Percentiles rank a stretch among this genome's conserved stretches.
Conservation (phyloP, 2,329 filamentous ascomycete genomes). For the Boeremia lycopersici region DNA sequence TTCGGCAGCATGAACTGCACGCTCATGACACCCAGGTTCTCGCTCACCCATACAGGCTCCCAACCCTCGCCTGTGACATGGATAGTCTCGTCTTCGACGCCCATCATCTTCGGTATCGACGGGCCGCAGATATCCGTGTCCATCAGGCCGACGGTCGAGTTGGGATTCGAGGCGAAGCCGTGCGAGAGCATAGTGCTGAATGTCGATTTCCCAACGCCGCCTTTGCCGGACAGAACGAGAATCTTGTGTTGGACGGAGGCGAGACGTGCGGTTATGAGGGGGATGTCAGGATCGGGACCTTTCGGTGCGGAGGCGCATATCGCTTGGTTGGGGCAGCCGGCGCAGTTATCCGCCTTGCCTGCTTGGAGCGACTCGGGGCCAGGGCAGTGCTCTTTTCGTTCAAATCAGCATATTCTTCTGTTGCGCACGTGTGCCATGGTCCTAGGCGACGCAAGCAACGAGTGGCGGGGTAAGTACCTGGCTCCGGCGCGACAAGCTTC, state of each 20-base stretch:
- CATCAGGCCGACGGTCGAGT: constrained; percentile 88
- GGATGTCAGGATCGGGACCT: constrained; percentile 92
- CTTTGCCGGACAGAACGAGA: constrained; percentile 90
- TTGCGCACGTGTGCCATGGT: not conserved
- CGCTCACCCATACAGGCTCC: constrained; percentile 94
- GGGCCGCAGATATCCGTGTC: constrained; percentile 98
- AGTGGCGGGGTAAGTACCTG: constrained; percentile 56
- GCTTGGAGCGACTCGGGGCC: constrained; percentile 79
- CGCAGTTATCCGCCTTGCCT: constrained; percentile 78
- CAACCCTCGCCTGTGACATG: constrained; percentile 88
- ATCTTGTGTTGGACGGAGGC: constrained; percentile 87
- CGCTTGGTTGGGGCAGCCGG: constrained; percentile 91
- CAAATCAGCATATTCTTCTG: constrained; percentile 43
- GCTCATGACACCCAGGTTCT: constrained; percentile 95
- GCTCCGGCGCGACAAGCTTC: constrained; percentile 89
- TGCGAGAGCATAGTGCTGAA: constrained; percentile 88
- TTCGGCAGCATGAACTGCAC: constrained; percentile 98
- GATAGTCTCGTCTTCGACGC: constrained; percentile 90
- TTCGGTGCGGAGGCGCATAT: constrained; percentile 96
- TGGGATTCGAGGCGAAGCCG: constrained; percentile 82
- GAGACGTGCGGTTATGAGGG: constrained; percentile 83
- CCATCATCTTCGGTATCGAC: constrained; percentile 98
- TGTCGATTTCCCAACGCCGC: constrained; percentile 94
- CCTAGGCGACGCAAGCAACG: constrained; percentile 62
- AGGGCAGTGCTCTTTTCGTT: constrained; percentile 78